A percentile compares a stretch with the other conserved stretches of the same genome.
Evolutionary conservation across 225 moss, liverwort and hornwort genomes (phyloP).

Genomic region (Bryum argenteum): DNA sequence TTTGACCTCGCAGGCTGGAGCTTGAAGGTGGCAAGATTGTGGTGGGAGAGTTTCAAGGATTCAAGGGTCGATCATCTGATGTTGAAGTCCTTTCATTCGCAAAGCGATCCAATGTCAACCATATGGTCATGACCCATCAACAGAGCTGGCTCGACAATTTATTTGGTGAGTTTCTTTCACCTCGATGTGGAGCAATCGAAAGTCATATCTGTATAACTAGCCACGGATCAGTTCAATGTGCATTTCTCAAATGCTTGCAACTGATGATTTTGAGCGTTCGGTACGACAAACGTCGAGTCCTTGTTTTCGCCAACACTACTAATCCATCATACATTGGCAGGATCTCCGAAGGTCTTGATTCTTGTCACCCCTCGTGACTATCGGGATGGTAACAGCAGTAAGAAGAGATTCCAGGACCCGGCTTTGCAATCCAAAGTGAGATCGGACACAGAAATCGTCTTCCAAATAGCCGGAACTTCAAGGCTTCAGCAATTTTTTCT

Average conservation of each 20-base stretch:
- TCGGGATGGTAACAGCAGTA: constrained; percentile 40
- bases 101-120: constrained; percentile 57
- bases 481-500: constrained; percentile 35
- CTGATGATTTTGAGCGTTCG: constrained; percentile 8
- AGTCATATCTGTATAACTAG: not conserved
- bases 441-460: constrained; percentile 45
- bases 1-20: constrained; percentile 51
- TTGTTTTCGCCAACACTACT: not conserved
- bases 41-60: constrained; percentile 64
- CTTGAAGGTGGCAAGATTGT: constrained; percentile 59
- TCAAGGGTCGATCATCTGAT: constrained; percentile 53
- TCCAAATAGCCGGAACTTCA: constrained; percentile 45
- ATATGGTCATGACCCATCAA: constrained; percentile 58
- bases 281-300: not conserved
- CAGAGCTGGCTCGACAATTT: constrained; percentile 57
- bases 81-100: constrained; percentile 46
- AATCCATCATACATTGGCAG: constrained; percentile 25
- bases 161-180: constrained; percentile 45
- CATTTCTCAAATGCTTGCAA: constrained; percentile 11
- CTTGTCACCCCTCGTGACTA: constrained; percentile 44
- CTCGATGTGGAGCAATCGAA: constrained; percentile 8
- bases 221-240: not conserved
- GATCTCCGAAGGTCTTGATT: constrained; percentile 45
- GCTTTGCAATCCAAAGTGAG: constrained; percentile 37
- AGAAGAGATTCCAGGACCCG: constrained; percentile 41